Base-by-base conservation (phyloP, 2,329 filamentous ascomycete species). In the Alternaria alternata region DNA sequence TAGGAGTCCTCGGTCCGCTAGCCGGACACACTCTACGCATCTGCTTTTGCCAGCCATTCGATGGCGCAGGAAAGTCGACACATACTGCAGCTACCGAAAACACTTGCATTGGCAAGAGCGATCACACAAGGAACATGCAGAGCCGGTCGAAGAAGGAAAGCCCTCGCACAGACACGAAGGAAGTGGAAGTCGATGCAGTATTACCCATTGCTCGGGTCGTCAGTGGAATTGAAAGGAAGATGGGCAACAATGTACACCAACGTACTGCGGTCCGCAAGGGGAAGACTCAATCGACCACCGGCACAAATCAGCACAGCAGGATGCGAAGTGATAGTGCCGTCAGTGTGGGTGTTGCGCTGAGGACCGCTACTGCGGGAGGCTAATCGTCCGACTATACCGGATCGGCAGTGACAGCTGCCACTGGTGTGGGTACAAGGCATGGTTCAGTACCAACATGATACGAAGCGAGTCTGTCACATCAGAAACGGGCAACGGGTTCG, bases 1-100 rank as follows among this genome's bases (percentile, higher is more conserved):
- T 30, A 39, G 60, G 54, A 16, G 34, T 46, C 34, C 36, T 63
- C 28, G 58, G 61, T 32, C 57, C 65, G 22, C 57, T 62, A 22
- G 56, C 70, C 18, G 74, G 68, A 4, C 69, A 74, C 47, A 55
- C 63, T 12, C 43, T 78, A 51, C 63, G 75, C 6, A 63, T 74
- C 8, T 78, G 75, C 65, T 78, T 78, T 57, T 78, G 76, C 51
- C 75, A 78, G 55, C 75, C 75, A 26, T 71, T 70, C 32, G 76
- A 76, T 57, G 70, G 65, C 28, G 68, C 60, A 20, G 68, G 66
- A 14, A 61, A 56, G 30, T 22, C 30, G 4, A 61, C 57, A 1
- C 32, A 52, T 43, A 34, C 38, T 51, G 36, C 51, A 16, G 41
- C 56, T 36, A 28, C 36, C 43, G 49, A 61, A 20, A 47, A 38